Percentiles rank a stretch among this genome's conserved stretches.
These are phyloP conservation scores for Dactylellina leptospora DNA, from an alignment of 2,329 filamentous ascomycete species.

Conservation along the genomic window DNA sequence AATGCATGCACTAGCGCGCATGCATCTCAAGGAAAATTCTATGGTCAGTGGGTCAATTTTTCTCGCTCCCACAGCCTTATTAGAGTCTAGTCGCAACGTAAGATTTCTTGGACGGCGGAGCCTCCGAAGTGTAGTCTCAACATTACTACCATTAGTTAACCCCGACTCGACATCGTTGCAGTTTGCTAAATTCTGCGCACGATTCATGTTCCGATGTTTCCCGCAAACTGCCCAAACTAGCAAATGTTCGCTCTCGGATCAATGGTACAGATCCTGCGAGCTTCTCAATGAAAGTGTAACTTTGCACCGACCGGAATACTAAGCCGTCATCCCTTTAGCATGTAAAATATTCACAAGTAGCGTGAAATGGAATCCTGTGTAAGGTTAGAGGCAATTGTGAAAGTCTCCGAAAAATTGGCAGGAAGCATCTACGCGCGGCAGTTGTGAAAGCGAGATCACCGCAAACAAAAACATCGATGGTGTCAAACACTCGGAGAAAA, in stretches of 20 bases:
- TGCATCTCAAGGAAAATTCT: too few species aligned
- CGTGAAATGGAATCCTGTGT: neutral
- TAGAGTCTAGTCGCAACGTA: neutral
- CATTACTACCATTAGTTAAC: neutral
- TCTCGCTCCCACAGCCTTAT: neutral
- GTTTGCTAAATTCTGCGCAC: too few species aligned
- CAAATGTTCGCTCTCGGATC: too few species aligned
- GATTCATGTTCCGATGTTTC: too few species aligned
- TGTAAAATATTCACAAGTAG: constrained; percentile 25
- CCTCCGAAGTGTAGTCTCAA: constrained; percentile 13
- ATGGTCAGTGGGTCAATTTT: too few species aligned
- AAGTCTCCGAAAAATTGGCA: neutral
- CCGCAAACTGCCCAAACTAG: too few species aligned
- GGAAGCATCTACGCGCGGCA: constrained; percentile 13
- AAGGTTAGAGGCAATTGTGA: constrained; percentile 22
- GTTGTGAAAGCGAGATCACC: constrained; percentile 12
- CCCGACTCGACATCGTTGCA: too few species aligned
- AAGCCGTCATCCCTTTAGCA: neutral
- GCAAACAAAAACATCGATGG: constrained; percentile 4
- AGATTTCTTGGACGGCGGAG: constrained; percentile 11
- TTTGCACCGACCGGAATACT: too few species aligned
- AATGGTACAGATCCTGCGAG: too few species aligned
- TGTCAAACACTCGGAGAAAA: constrained; percentile 14
- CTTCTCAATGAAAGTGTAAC: too few species aligned
- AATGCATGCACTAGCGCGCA: too few species aligned